Percentiles rank a stretch among this genome's conserved stretches.
Evolutionary conservation across 768 basidiomycete genomes (phyloP).

Genomic region (Mycena galopus): DNA sequence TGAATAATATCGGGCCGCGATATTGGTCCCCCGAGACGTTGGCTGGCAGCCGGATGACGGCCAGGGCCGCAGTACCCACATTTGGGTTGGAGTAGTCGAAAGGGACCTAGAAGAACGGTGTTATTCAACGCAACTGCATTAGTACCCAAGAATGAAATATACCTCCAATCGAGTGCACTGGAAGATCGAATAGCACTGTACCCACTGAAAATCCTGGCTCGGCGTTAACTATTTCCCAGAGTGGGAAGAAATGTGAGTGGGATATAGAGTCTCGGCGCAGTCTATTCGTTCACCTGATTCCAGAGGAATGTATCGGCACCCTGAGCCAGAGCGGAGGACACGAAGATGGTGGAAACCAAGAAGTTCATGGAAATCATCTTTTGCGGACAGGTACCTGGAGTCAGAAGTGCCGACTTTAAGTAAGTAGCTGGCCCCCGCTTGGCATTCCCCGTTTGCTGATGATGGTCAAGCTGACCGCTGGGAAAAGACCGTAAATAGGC

Average conservation of each 20-base stretch:
- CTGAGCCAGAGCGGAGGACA: background rate
- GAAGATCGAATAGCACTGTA: constrained; percentile 10
- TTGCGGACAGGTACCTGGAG: background rate
- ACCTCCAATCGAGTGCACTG: constrained; percentile 4
- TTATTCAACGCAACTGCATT: too few species aligned
- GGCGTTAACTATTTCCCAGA: background rate
- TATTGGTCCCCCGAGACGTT: constrained; percentile 12
- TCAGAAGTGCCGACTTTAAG: too few species aligned
- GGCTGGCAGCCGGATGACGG: constrained; percentile 16
- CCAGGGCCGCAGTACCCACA: constrained; percentile 17
- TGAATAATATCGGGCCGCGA: constrained; percentile 24
- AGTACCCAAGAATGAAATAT: background rate
- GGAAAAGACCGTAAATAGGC: too few species aligned
- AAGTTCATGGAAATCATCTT: background rate
- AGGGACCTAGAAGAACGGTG: constrained; percentile 14
- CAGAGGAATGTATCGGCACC: background rate
- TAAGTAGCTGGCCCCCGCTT: too few species aligned
- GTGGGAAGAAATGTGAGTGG: too few species aligned
- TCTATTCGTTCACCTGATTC: background rate
- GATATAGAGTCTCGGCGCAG: too few species aligned
- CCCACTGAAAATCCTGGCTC: constrained; percentile 5
- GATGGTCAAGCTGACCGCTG: too few species aligned
- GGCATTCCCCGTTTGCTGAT: too few species aligned
- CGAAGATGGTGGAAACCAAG: background rate
- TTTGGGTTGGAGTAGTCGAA: constrained; percentile 20